Conservation (phyloP, 1,284 basidiomycete species). For the Puccinia triticina region DNA sequence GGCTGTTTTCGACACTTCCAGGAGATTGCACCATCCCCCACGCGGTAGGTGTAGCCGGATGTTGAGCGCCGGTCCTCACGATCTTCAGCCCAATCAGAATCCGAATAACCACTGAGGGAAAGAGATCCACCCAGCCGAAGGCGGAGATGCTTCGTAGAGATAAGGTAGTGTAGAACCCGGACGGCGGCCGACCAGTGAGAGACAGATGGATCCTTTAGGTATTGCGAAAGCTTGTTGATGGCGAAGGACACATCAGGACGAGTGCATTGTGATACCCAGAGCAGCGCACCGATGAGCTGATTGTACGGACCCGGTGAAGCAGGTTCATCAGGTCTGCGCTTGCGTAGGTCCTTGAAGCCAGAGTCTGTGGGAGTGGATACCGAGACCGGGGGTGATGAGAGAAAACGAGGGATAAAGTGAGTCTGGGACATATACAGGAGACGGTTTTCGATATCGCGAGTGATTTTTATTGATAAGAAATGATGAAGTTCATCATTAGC, state of each 20-base stretch:
- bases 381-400: too few relatives aligned
- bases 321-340: neutral
- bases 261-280: neutral
- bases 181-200: neutral
- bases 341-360: neutral
- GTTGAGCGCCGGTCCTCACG: neutral
- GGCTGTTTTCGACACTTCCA: neutral
- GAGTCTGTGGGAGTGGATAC: neutral
- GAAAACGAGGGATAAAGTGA: too few relatives aligned
- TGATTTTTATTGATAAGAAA: neutral
- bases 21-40: neutral
- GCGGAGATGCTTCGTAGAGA: neutral
- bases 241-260: neutral
- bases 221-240: neutral
- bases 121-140: neutral
- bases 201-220: neutral
- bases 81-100: constrained; percentile 26
- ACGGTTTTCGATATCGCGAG: neutral
- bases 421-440: neutral
- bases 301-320: neutral
- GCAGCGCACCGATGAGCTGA: neutral
- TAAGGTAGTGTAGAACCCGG: neutral
- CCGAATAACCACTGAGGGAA: neutral
- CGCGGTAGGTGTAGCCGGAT: neutral
- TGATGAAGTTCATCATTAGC: neutral